Base-by-base conservation (phyloP, 2,329 filamentous ascomycete species). In the Stylonectria norvegica region DNA sequence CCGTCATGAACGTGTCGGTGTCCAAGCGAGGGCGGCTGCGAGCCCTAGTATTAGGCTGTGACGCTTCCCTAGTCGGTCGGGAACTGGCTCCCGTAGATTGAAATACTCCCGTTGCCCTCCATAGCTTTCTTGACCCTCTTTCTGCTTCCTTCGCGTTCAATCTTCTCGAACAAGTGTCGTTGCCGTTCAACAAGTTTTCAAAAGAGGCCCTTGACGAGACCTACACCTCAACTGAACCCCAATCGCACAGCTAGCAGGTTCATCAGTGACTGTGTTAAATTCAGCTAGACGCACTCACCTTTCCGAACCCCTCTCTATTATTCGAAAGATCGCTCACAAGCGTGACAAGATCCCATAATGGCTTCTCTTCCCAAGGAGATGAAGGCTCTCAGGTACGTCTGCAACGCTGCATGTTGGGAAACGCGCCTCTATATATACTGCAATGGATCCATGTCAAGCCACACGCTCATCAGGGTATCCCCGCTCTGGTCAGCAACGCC, bases 381-480 rank as follows among this genome's bases (percentile, higher is more conserved):
- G 75, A 81, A 81, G 65, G 79, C 79, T 64, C 73, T 82, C 62
- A 69, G 72, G 78, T 78, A 65, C 53, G 70, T 62, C 18, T 27
- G 18, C 17, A 8, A 10, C n/a, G 20, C 18, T 22, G 27, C 6
- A 23, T 14, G 37, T 18, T 17, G n/a, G n/a, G n/a, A n/a, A n/a
- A n/a, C n/a, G n/a, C n/a, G n/a, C n/a, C n/a, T n/a, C 15, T 38
- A 39, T 44, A 39, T 53, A 48, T 39, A n/a, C n/a, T n/a, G n/a
- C n/a, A n/a, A n/a, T n/a, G n/a, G n/a, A n/a, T n/a, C n/a, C n/a
- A n/a, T n/a, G n/a, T n/a, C n/a, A n/a, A n/a, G 20, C 20, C 5
- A 12, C 20, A 18, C 39, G 27, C 23, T 52, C 49, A 57, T 56
- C 55, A 55, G 31, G 51, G 50, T 53, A 35, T 34, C 40, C 35